Base-by-base conservation (phyloP, 108 stramenopile species). In the Discostella pseudostelligera region DNA sequence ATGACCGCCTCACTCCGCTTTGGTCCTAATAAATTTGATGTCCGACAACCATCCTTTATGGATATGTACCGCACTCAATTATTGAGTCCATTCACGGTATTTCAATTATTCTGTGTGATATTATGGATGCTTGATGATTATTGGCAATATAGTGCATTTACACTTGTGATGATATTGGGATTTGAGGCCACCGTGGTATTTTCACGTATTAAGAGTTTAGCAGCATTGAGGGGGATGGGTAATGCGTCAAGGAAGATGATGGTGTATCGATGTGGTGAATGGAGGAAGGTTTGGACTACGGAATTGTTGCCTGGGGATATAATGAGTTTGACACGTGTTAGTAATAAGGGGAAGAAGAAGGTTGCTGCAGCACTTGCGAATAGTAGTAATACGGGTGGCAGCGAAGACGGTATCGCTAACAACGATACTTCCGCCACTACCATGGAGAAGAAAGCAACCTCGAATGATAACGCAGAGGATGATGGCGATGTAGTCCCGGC, bases 51-150 rank as follows among this genome's bases (percentile, higher is more conserved):
- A 11, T 83, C 87, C 5, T 98, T 98, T 64, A 59, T 67, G 65
- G 96, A 96, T 50, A 63, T 98, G 74, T 98, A 97, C 88, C 92
- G 93, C 80, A 72, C 79, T 42, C 98, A 98, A 72, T 71, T 98
- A 21, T 72, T 96, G 46, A 88, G 79, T 57, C 97, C 94, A 7
- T 93, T 97, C 79, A 92, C 92, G 0, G 93, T 96, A 14, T 97
- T 97, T 77, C 96, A 96, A 80, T 69, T 96, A 11, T 96, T 94
- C 66, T 91, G 87, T 59, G 89, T 90, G 36, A 65, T 94, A 1
- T 67, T 98, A 25, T 98, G 98, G 96, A 80, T 95, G 80, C 76
- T 98, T 62, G 98, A 98, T 76, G 88, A 94, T 50, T 97, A 86
- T 80, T 96, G 96, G 94, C 84, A 88, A 60, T 96, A 95, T 66